These are phyloP conservation scores for Vigna unguiculata DNA, from an alignment of 306 rosid species.

Conservation along the genomic window DNA sequence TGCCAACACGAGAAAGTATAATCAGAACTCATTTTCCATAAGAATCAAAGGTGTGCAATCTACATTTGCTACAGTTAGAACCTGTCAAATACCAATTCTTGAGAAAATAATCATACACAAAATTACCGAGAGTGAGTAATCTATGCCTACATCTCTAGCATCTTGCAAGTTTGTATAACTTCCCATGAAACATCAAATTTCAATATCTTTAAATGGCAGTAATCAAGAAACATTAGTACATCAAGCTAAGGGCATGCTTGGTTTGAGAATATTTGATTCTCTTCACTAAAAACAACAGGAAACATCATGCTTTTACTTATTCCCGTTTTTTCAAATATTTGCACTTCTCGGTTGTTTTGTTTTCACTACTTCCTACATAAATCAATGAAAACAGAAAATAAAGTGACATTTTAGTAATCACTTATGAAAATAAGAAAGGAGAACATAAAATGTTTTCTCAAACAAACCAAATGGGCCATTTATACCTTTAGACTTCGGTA, in stretches of 20 bases:
- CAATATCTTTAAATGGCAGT: conserved; percentile 24
- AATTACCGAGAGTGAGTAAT: conserved; percentile 11
- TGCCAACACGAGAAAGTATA: background rate
- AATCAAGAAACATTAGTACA: conserved; percentile 25
- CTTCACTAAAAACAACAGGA: background rate
- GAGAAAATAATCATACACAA: conserved; percentile 12
- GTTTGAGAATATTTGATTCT: background rate
- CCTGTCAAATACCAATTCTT: conserved; percentile 20
- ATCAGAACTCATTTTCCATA: background rate
- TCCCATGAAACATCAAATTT: conserved; percentile 18
- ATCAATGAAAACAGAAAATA: background rate
- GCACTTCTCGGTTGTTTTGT: background rate
- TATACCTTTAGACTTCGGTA: too few relatives aligned
- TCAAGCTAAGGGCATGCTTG: background rate
- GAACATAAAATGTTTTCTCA: conserved; percentile 10
- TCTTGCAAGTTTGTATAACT: conserved; percentile 26
- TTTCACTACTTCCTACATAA: background rate
- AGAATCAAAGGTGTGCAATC: background rate
- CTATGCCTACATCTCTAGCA: conserved; percentile 13
- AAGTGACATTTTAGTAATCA: background rate
- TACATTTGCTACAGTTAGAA: background rate
- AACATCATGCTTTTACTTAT: background rate
- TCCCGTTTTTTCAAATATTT: background rate
- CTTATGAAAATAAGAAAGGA: background rate
- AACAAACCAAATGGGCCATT: background rate